Base-by-base conservation (phyloP, 179 eudicot genomes). In the Corrigiola litoralis region DNA sequence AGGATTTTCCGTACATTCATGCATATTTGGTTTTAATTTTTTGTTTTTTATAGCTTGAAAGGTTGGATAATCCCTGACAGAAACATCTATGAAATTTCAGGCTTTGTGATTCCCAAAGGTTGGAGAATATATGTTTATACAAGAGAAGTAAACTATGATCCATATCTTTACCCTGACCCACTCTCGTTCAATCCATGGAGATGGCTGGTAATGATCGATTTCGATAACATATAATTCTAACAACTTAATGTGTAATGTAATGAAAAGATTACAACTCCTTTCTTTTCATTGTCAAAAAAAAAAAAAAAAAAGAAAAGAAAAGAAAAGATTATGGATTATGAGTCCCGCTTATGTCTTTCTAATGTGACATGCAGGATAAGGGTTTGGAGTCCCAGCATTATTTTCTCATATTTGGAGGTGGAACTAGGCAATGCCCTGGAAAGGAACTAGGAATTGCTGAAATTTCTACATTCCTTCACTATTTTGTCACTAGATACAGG, bases 61-160 rank as follows among this genome's bases (percentile, higher is more conserved):
- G 1, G 13, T 13, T 37, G n/a, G 23, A 7, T 10, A 34, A 12
- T 53, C 27, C 14, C 47, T 65, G 52, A 75, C 12, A 0, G 2
- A 12, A 20, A n/a, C 3, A 31, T 54, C 33, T 38, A 13, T 37
- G 4, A 3, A 48, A 4, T 62, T 58, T 67, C 88, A 94, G 97
- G 97, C 25, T 91, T 60, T 63, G 61, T 77, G 53, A 82, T 94
- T 70, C 99, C 99, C 0, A 58, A 90, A 74, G 99, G 95, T 13
- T 94, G 99, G 99, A 94, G 91, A 72, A 90, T 94, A 56, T 94
- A 94, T 72, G 99, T 90, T 9, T 94, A 94, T 59, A 90, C 92
- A 16, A 78, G 97, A 61, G 99, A 94, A 75, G 75, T 83, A 7
- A 88, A 94, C 77, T 94, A 88, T 17, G 97, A 94, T 64, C 85